A percentile compares a stretch with the other conserved stretches of the same genome.
phyloP scores from a whole-genome alignment of 192 early-diverging fungal genomes.

The Tieghemiomyces parasiticus region DNA sequence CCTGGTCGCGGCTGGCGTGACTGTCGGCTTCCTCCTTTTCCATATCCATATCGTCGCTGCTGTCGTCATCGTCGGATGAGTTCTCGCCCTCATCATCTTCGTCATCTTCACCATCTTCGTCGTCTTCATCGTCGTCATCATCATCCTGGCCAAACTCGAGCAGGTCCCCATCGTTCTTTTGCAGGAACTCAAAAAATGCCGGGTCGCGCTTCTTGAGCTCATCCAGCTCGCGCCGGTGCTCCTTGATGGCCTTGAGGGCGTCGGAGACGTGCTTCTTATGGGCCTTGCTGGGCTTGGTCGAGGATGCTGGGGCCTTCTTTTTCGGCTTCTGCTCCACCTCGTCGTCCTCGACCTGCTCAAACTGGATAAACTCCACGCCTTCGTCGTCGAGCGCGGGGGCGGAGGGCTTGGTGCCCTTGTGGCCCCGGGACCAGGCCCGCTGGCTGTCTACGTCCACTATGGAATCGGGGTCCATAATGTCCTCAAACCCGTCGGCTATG shows the following conservation, averaged over 20 bases:
- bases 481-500: slow-evolving; percentile 38
- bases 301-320: no score
- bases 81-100: slow-evolving; percentile 20
- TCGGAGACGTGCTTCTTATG: no score
- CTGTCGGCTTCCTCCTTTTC: slow-evolving; percentile 23
- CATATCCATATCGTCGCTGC: slow-evolving; percentile 26
- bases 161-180: slow-evolving; percentile 71
- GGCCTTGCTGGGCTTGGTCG: no score
- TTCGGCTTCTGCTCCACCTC: no score
- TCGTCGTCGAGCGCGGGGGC: no score
- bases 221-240: slow-evolving; percentile 72
- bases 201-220: slow-evolving; percentile 76
- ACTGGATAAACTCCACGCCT: no score
- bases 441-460: no score
- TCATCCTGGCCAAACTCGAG: slow-evolving; percentile 59
- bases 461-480: background rate
- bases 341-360: no score
- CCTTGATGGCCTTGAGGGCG: no score
- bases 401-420: no score
- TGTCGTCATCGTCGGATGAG: slow-evolving; percentile 15
- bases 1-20: background rate
- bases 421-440: no score
- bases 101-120: slow-evolving; percentile 30
- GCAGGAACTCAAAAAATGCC: slow-evolving; percentile 81
- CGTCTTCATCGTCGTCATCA: slow-evolving; percentile 23